Percentiles rank a stretch among this genome's conserved stretches.
Conservation (phyloP, 805 yeast species). For the Hanseniaspora meyeri region DNA sequence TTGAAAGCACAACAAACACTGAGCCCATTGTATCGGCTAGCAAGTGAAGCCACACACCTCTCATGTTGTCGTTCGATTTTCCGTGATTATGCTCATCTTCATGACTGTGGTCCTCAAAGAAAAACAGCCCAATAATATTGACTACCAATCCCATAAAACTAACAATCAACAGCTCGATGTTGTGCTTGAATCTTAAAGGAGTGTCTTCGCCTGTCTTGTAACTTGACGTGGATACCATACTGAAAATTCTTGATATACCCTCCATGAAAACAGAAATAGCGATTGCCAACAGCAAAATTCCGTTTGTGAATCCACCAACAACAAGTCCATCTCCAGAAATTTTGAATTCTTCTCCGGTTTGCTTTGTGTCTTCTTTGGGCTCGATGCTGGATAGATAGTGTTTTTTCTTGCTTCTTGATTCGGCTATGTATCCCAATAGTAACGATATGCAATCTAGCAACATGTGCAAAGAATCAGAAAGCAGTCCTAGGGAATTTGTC, state of each 20-base stretch:
- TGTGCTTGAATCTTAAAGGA: constrained; percentile 67
- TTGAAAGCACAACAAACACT: constrained; percentile 89
- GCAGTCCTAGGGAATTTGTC: constrained; percentile 78
- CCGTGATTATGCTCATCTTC: constrained; percentile 24
- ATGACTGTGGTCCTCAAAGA: constrained; percentile 76
- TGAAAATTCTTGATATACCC: constrained; percentile 69
- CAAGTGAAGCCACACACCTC: constrained; percentile 86
- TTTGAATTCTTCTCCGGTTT: constrained; percentile 74
- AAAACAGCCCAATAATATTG: constrained; percentile 83
- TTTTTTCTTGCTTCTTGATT: constrained; percentile 42
- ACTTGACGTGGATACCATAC: not conserved
- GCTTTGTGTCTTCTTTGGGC: constrained; percentile 19
- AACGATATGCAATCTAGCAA: constrained; percentile 86
- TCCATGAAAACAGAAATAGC: constrained; percentile 80
- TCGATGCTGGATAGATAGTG: not conserved
- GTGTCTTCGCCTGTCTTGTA: constrained; percentile 22
- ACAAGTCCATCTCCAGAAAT: constrained; percentile 53
- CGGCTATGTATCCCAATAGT: constrained; percentile 80
- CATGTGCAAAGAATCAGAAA: constrained; percentile 94
- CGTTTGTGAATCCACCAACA: constrained; percentile 89
- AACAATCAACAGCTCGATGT: constrained; percentile 75
- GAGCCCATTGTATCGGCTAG: constrained; percentile 94
- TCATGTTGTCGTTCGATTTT: constrained; percentile 54
- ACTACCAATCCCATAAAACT: constrained; percentile 76
- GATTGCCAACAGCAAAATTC: constrained; percentile 74